phyloP scores from a whole-genome alignment of 2,329 filamentous ascomycete genomes.

The Pseudocercospora fijiensis region DNA sequence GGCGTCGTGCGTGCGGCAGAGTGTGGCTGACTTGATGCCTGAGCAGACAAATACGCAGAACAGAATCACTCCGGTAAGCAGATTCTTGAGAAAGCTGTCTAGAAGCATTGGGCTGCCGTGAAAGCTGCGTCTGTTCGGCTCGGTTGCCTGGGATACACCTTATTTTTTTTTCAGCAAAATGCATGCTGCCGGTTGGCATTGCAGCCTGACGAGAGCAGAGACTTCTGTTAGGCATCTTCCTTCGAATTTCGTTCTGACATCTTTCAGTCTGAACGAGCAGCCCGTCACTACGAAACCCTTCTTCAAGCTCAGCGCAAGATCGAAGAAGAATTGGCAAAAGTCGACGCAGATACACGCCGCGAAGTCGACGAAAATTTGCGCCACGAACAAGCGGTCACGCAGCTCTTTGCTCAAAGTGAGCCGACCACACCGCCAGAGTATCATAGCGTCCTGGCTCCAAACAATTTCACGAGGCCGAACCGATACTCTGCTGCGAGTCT shows the following conservation, averaged over 20 bases:
- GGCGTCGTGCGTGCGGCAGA: background rate
- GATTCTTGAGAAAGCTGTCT: background rate
- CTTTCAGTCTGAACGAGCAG: constrained; percentile 87
- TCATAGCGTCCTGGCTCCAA: constrained; percentile 65
- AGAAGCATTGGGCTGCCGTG: background rate
- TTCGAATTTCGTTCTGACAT: constrained; percentile 21
- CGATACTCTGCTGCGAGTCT: constrained; percentile 87
- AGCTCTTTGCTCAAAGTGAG: constrained; percentile 72
- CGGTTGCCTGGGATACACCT: background rate
- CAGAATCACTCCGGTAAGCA: constrained; percentile 73
- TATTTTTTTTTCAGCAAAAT: background rate
- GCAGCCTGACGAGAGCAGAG: background rate
- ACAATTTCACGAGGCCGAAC: constrained; percentile 76
- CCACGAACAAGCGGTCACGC: constrained; percentile 73
- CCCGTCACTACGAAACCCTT: constrained; percentile 85
- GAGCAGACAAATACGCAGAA: constrained; percentile 48
- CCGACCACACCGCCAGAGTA: constrained; percentile 96
- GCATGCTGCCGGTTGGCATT: constrained; percentile 29
- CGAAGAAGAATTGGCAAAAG: constrained; percentile 85
- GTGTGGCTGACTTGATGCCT: background rate
- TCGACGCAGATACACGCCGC: constrained; percentile 79
- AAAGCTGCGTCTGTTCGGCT: background rate
- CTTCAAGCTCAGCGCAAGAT: constrained; percentile 85
- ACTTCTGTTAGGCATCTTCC: background rate
- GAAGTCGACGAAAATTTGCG: constrained; percentile 82